These are phyloP conservation scores for Candida sp. DNA, from an alignment of 1,139 yeast species.

Conservation along the genomic window DNA sequence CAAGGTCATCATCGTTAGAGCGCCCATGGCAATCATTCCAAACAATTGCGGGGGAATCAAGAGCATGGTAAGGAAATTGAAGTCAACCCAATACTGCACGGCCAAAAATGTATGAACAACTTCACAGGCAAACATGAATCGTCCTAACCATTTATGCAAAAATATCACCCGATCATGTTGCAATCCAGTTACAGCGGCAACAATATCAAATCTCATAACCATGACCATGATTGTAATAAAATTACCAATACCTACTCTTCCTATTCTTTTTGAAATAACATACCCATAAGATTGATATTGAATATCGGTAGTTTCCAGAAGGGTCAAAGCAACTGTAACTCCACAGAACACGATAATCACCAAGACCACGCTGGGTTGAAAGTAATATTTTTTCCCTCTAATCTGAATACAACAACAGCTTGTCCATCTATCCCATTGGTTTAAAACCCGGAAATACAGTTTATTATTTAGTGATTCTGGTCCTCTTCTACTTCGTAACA, in stretches of 20 bases:
- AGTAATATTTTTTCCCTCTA: constrained; percentile 18
- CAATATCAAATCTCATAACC: constrained; percentile 35
- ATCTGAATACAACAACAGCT: constrained; percentile 19
- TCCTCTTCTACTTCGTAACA: constrained; percentile 10
- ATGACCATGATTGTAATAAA: constrained; percentile 35
- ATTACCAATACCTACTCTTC: constrained; percentile 38
- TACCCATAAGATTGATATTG: constrained; percentile 37
- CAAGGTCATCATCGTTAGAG: constrained; percentile 34
- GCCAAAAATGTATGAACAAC: constrained; percentile 31
- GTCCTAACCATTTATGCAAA: constrained; percentile 44
- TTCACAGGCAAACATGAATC: constrained; percentile 37
- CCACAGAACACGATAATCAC: constrained; percentile 23
- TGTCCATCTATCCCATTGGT: constrained; percentile 26
- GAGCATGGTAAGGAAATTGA: constrained; percentile 39
- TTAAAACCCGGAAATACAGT: constrained; percentile 23
- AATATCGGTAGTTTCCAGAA: constrained; percentile 30
- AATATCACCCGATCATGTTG: constrained; percentile 37
- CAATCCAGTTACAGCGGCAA: constrained; percentile 39
- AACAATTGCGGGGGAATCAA: constrained; percentile 50
- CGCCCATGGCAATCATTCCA: constrained; percentile 45
- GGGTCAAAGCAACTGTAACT: constrained; percentile 22
- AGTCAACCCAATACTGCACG: constrained; percentile 37
- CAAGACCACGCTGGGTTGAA: constrained; percentile 41
- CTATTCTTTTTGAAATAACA: constrained; percentile 40
- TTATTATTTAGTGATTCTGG: constrained; percentile 5